phyloP scores from a whole-genome alignment of 345 rosid species.

The Theobroma cacao region DNA sequence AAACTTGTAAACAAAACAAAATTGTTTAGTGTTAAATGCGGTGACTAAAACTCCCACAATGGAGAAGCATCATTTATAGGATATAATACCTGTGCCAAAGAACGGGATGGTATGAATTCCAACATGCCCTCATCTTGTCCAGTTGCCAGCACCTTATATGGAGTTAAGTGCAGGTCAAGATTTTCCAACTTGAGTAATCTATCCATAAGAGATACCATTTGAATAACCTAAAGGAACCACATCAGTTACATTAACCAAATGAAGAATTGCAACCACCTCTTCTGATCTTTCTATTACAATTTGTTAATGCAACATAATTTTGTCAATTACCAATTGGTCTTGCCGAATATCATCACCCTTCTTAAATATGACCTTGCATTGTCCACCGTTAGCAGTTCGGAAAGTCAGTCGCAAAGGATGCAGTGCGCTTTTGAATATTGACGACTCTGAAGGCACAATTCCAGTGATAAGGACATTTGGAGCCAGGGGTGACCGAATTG shows the following conservation, averaged over 20 bases:
- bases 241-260: constrained; percentile 21
- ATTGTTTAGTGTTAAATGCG: neutral
- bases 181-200: constrained; percentile 93
- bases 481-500: constrained; percentile 84
- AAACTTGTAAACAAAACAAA: neutral
- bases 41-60: neutral
- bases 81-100: constrained; percentile 79
- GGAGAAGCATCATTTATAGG: constrained; percentile 7
- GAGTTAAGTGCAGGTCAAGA: constrained; percentile 88
- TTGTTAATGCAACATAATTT: constrained; percentile 9
- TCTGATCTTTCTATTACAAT: neutral
- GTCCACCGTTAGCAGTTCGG: constrained; percentile 73
- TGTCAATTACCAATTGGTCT: constrained; percentile 81
- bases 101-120: constrained; percentile 91
- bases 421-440: constrained; percentile 90
- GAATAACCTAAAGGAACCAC: constrained; percentile 70
- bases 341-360: constrained; percentile 99
- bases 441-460: constrained; percentile 87
- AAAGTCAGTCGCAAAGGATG: constrained; percentile 90
- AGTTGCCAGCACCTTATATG: constrained; percentile 92
- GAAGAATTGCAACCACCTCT: neutral
- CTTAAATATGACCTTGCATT: constrained; percentile 81
- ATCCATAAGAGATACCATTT: constrained; percentile 99
- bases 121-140: constrained; percentile 99
- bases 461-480: constrained; percentile 83